Evolutionary conservation across 345 rosid genomes (phyloP).

Genomic region (Brassica nigra): DNA sequence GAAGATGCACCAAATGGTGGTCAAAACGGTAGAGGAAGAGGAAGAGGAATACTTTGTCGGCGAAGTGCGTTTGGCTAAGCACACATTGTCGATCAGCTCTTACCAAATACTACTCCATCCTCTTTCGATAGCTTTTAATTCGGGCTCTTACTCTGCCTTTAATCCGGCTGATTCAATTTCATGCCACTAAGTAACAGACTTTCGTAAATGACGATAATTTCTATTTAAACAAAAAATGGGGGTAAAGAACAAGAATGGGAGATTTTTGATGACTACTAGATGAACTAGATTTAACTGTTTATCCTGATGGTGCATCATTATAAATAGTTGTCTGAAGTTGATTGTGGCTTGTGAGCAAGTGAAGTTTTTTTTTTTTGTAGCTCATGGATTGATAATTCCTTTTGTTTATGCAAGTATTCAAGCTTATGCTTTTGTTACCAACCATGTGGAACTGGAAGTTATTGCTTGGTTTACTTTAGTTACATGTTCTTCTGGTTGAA

Average conservation of each 20-base stretch:
- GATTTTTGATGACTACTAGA: conserved; percentile 46
- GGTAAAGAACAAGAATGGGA: conserved; percentile 46
- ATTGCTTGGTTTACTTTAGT: neutral
- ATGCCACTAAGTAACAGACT: neutral
- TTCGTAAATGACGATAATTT: neutral
- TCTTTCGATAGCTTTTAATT: neutral
- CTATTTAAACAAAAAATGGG: too few relatives aligned
- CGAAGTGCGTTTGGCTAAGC: neutral
- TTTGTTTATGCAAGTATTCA: neutral
- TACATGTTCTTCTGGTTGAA: neutral
- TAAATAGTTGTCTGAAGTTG: conserved; percentile 9
- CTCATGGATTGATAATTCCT: neutral
- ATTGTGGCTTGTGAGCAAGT: neutral
- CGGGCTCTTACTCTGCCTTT: neutral
- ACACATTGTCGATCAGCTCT: neutral
- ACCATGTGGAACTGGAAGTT: neutral
- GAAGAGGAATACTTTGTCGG: neutral
- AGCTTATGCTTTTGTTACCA: neutral
- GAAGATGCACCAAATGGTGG: conserved; percentile 6
- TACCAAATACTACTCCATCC: neutral
- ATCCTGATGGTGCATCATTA: conserved; percentile 3
- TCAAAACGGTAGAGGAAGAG: neutral
- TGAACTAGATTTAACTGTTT: neutral
- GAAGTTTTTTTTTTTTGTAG: conserved; percentile 1
- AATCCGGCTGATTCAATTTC: neutral